Base-by-base conservation (phyloP, 805 yeast genomes). In the Cyberlindnera japonica region DNA sequence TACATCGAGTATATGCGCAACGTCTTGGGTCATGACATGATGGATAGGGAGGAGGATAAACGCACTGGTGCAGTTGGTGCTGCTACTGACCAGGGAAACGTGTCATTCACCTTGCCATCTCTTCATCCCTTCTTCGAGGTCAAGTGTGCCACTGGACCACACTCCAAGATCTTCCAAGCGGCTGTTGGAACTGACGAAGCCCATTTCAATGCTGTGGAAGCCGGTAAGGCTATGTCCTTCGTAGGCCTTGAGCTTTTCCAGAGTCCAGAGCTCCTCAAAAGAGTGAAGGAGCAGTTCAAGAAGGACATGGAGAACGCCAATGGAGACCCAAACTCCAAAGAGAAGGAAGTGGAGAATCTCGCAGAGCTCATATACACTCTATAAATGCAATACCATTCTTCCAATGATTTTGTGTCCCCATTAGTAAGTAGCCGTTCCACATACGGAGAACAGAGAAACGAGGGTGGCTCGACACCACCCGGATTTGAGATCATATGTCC, bases 1-100 rank as follows among this genome's bases (percentile, higher is more conserved):
- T 38, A 18, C 24, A 22, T 18, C 2, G 19, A 14, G 8, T 35
- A 38, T 19, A 43, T 43, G 42, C 32, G 18, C 23, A 33, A 21
- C 16, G 33, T 31, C n/a, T 30, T 35, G 7, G 46, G 37, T n/a
- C n/a, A 23, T 5, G 6, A 9, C 4, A 14, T 34, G 5, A 11
- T 13, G 27, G 15, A 30, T 9, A 8, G 34, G 10, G 29, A 24
- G 7, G 41, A 33, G 19, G 39, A 30, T 14, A 19, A 19, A 8
- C 12, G 22, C 5, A 4, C 8, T 5, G 36, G 35, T 2, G 5
- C 10, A 3, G 16, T 19, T 16, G 25, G 31, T 14, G 45, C 33
- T 2, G 37, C 45, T 9, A 34, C 41, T 4, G 41, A 37, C 16
- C 45, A 42, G 22, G 45, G 41, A 4, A 37, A 42, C 17, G 33